Evolutionary conservation across 768 basidiomycete genomes (phyloP), one percentile per base, ranked within the genome.

Genomic region (Gelatoporia subvermispora): DNA sequence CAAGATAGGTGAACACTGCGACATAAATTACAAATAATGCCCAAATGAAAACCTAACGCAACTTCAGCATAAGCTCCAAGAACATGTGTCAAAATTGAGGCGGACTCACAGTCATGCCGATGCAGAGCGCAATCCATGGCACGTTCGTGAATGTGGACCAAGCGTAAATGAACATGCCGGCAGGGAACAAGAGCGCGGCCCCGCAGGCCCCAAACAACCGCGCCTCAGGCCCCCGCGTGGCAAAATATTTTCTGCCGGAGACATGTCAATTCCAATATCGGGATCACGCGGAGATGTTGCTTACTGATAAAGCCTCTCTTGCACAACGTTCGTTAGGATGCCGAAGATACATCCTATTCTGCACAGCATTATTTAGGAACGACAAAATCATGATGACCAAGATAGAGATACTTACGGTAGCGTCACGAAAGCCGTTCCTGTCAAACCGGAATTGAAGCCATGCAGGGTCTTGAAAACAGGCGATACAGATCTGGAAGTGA

Each of bases 141-240:
- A 87, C 69, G 13, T 53, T 56, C 0, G 73, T 48, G 51, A 70
- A 77, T 11, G 80, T 76, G 3, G 82, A 79, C 80, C 84, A 88
- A 0, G 82, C 85, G 54, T 82, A 90, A 23, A 88, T 78, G 64
- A 87, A 77, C 75, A 85, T 81, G n/a, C 76, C 77, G 0, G 63
- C 52, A 0, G 84, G 83, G 40, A 83, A 68, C 11, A 80, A 56
- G 36, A 84, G 37, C 0, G 72, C 76, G 0, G 79, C 81, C 28
- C 72, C 60, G 54, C 82, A 82, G 10, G 82, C 73, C 18, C 69
- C 63, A 50, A 76, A 82, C 20, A 87, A 66, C 11, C 85, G 74
- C 5, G 85, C 84, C 65, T 87, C 84, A 4, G 68, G 75, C 0
- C 74, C 75, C 11, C 59, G 53, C 11, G 45, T 58, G 18, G 47